Evolutionary conservation across 768 basidiomycete species (phyloP).

Genomic region (Naganishia antarctica): DNA sequence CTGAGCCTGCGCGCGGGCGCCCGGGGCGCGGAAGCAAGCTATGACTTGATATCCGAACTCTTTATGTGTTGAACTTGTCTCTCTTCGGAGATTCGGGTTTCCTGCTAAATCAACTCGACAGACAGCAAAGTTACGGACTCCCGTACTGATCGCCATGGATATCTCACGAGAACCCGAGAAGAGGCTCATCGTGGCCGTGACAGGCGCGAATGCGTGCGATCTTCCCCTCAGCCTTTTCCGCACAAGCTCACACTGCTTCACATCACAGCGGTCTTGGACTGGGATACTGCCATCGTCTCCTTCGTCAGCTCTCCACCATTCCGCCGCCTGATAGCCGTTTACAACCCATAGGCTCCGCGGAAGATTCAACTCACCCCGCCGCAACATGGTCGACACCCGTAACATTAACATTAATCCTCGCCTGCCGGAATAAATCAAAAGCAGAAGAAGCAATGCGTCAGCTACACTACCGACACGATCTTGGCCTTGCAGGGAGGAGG

Average conservation of each 20-base stretch:
- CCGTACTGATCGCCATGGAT: too few species aligned
- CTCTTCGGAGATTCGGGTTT: too few species aligned
- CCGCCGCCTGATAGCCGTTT: constrained; percentile 27
- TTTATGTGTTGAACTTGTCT: too few species aligned
- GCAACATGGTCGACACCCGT: constrained; percentile 30
- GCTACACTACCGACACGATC: constrained; percentile 34
- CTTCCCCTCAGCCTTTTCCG: not conserved
- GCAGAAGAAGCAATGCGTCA: constrained; percentile 36
- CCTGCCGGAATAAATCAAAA: constrained; percentile 40
- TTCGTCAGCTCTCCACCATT: constrained; percentile 38
- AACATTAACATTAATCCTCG: constrained; percentile 47
- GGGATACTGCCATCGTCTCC: constrained; percentile 44
- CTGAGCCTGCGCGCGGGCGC: too few species aligned
- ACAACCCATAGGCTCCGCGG: not conserved
- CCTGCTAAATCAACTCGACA: too few species aligned
- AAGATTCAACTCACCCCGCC: constrained; percentile 28
- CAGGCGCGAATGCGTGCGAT: constrained; percentile 48
- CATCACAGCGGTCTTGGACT: constrained; percentile 44
- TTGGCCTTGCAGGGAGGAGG: constrained; percentile 32
- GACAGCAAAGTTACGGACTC: too few species aligned
- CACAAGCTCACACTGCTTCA: not conserved
- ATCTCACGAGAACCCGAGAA: too few species aligned
- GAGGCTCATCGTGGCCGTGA: constrained; percentile 45
- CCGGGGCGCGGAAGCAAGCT: too few species aligned
- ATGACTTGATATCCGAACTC: too few species aligned